Percentiles rank a stretch among this genome's conserved stretches.
Conservation (phyloP, 164 flowering plant species). For the Akebia trifoliata region DNA sequence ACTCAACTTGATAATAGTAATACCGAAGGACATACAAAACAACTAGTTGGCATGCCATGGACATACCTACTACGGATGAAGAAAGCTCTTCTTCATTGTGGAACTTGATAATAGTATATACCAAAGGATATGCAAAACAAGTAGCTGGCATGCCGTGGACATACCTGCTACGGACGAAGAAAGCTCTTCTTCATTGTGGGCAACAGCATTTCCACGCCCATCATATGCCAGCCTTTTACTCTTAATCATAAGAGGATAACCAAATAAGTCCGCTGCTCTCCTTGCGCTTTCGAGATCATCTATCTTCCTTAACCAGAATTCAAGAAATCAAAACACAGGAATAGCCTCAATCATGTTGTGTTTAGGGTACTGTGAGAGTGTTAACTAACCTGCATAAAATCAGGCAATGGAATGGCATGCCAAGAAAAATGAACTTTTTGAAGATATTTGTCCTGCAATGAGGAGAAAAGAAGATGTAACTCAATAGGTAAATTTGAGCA, state of each 20-base stretch:
- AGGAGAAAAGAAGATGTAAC: too few relatives aligned
- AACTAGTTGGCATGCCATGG: too few relatives aligned
- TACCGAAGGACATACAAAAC: too few relatives aligned
- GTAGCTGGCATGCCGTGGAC: conserved; percentile 1
- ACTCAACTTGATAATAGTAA: too few relatives aligned
- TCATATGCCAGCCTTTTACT: conserved; percentile 93
- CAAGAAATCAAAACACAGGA: conserved; percentile 4
- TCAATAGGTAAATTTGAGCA: too few relatives aligned
- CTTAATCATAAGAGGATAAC: conserved; percentile 91
- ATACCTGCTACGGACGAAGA: conserved; percentile 71
- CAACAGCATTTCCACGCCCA: conserved; percentile 99
- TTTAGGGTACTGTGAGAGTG: too few relatives aligned
- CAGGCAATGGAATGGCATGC: conserved; percentile 77
- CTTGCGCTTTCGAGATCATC: conserved; percentile 66
- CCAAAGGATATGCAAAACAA: neutral
- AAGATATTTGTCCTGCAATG: conserved; percentile 82
- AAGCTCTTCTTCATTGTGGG: conserved; percentile 58
- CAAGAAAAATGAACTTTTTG: conserved; percentile 85
- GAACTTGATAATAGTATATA: too few relatives aligned
- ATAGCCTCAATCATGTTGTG: too few relatives aligned
- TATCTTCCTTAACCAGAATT: conserved; percentile 41
- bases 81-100: too few relatives aligned
- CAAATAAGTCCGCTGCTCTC: conserved; percentile 68
- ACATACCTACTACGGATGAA: too few relatives aligned
- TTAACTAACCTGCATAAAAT: conserved; percentile 93